Conservation (phyloP, 1,284 basidiomycete species). For the Mycena sp. region DNA sequence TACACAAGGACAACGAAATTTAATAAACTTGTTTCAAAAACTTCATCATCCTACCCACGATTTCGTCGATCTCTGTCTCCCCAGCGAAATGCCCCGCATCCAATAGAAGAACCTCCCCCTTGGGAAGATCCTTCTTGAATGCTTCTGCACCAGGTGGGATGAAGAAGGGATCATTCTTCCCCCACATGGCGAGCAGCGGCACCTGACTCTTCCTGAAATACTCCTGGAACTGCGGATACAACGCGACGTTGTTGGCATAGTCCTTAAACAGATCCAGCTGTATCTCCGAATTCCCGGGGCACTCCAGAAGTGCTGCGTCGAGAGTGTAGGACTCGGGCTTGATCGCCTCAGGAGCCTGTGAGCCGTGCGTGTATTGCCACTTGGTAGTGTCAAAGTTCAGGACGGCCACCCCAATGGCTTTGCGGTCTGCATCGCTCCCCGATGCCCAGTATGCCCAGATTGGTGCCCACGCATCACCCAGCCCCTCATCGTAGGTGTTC, state of each 20-base stretch:
- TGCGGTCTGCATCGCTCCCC: slow-evolving; percentile 37
- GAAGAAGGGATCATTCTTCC: slow-evolving; percentile 55
- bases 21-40: slow-evolving; percentile 37
- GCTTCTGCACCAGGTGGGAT: slow-evolving; percentile 54
- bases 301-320: slow-evolving; percentile 51
- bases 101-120: slow-evolving; percentile 51
- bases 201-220: slow-evolving; percentile 51
- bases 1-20: background rate
- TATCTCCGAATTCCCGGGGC: slow-evolving; percentile 48
- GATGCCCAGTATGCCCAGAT: slow-evolving; percentile 48
- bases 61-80: slow-evolving; percentile 46
- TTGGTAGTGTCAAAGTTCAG: slow-evolving; percentile 45
- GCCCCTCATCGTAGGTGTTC: slow-evolving; percentile 56
- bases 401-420: slow-evolving; percentile 30
- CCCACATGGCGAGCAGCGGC: slow-evolving; percentile 58
- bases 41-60: slow-evolving; percentile 41
- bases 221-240: slow-evolving; percentile 56
- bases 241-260: slow-evolving; percentile 50
- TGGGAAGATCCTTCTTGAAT: slow-evolving; percentile 49
- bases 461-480: slow-evolving; percentile 52
- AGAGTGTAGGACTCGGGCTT: slow-evolving; percentile 51
- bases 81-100: slow-evolving; percentile 59
- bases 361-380: slow-evolving; percentile 50
- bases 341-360: slow-evolving; percentile 43
- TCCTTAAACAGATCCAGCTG: slow-evolving; percentile 56